Evolutionary conservation across 345 rosid genomes (phyloP), one percentile per base, ranked within the genome.

Genomic region (Hibiscus syriacus): DNA sequence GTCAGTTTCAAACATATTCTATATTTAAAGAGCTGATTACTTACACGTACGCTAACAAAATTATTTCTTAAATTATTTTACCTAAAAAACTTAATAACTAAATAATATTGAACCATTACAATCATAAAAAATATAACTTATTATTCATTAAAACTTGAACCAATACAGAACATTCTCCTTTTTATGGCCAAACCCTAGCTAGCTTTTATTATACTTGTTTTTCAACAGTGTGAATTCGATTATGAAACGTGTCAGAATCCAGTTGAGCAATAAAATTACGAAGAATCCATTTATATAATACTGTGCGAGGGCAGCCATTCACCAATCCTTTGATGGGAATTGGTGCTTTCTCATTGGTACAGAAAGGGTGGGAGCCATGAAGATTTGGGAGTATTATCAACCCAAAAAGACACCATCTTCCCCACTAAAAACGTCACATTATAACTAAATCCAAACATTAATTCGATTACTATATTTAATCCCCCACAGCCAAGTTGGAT

Each of bases 221-320:
- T n/a, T n/a, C 62, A 70, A 52, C 38, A 65, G 8, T 20, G 72
- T 65, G 82, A 83, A 64, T 36, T 81, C 79, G 76, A 67, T 61
- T 72, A 73, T n/a, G n/a, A n/a, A n/a, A n/a, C n/a, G n/a, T n/a
- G n/a, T 65, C 55, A 50, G 60, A 75, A 74, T 66, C 74, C 72
- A 71, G 53, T 80, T 48, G 72, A 70, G 53, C 26, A 53, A 20
- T 45, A 59, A 49, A 13, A 36, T 36, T 23, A 63, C 13, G 2
- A 5, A 4, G 10, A 7, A 34, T 58, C 50, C 32, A 13, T 41
- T 62, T 5, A 13, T 11, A 39, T 39, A 30, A 7, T 22, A n/a
- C n/a, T 34, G 7, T 4, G 50, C 1, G 19, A 45, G 38, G 27
- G 70, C 19, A 45, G 50, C 50, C 50, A 63, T 39, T 55, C 16